phyloP scores from a whole-genome alignment of 306 rosid genomes.

The Prunus padus region DNA sequence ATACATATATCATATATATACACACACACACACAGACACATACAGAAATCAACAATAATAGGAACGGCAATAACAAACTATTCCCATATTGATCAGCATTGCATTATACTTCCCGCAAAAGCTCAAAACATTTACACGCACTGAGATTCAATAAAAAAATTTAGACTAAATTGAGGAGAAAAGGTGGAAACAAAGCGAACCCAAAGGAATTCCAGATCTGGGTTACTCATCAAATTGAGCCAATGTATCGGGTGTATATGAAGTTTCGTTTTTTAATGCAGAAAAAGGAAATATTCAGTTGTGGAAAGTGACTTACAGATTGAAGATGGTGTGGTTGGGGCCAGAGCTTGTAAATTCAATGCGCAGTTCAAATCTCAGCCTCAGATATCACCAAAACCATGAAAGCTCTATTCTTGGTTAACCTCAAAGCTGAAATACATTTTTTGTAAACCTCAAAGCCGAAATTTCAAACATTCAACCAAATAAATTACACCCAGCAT shows the following conservation, averaged over 20 bases:
- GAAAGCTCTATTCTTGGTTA: neutral
- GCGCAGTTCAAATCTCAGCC: neutral
- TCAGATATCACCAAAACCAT: neutral
- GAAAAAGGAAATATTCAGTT: neutral
- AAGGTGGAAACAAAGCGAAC: neutral
- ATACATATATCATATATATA: too few relatives aligned
- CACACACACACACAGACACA: neutral
- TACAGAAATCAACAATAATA: neutral
- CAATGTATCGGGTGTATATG: neutral
- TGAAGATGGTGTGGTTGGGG: neutral
- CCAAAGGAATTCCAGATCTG: conserved; percentile 10
- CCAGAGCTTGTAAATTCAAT: neutral
- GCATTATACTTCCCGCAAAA: neutral
- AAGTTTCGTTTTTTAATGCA: neutral
- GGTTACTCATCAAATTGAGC: neutral
- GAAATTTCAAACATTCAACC: too few relatives aligned
- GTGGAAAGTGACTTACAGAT: conserved; percentile 10
- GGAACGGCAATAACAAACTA: neutral
- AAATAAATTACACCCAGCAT: too few relatives aligned
- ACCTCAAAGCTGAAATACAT: neutral
- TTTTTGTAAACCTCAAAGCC: too few relatives aligned
- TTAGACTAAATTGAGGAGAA: neutral
- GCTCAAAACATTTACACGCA: neutral
- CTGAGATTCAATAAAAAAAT: neutral
- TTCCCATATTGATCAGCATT: neutral